These are phyloP conservation scores for Buddleja alternifolia DNA, from an alignment of 257 asterid species.

Conservation along the genomic window DNA sequence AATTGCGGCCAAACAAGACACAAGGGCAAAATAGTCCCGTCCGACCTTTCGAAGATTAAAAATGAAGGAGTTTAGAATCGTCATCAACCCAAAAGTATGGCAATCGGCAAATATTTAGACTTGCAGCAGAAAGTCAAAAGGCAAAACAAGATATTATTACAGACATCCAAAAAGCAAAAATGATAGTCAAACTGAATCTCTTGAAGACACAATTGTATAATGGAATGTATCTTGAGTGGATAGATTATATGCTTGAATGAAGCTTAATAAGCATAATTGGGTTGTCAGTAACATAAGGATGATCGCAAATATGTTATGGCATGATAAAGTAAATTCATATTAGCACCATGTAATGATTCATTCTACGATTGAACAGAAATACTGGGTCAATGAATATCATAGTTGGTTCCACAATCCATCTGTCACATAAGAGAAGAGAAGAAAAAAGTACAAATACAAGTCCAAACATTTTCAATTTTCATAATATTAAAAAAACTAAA, in stretches of 20 bases:
- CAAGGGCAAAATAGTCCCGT: constrained; percentile 99
- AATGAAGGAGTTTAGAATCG: constrained; percentile 19
- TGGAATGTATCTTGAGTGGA: background rate
- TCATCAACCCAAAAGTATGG: constrained; percentile 11
- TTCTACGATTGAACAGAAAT: background rate
- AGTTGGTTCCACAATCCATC: too few relatives aligned
- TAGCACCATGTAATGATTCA: background rate
- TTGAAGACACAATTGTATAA: background rate
- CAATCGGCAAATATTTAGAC: background rate
- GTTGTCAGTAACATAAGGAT: background rate
- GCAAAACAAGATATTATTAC: constrained; percentile 2
- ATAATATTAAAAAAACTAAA: too few relatives aligned
- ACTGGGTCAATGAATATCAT: too few relatives aligned
- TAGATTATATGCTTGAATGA: background rate
- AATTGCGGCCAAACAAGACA: constrained; percentile 84
- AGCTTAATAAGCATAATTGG: background rate
- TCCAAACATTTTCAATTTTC: too few relatives aligned
- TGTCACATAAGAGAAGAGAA: too few relatives aligned
- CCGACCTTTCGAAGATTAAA: constrained; percentile 52
- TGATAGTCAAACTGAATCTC: background rate
- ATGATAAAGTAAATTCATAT: background rate
- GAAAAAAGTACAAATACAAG: too few relatives aligned
- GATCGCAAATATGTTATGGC: background rate
- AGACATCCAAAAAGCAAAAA: background rate
- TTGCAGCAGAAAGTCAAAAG: constrained; percentile 16